A percentile compares a stretch with the other conserved stretches of the same genome.
These are phyloP conservation scores for Ophiostoma ulmi DNA, from an alignment of 2,329 filamentous ascomycete species.

Conservation along the genomic window DNA sequence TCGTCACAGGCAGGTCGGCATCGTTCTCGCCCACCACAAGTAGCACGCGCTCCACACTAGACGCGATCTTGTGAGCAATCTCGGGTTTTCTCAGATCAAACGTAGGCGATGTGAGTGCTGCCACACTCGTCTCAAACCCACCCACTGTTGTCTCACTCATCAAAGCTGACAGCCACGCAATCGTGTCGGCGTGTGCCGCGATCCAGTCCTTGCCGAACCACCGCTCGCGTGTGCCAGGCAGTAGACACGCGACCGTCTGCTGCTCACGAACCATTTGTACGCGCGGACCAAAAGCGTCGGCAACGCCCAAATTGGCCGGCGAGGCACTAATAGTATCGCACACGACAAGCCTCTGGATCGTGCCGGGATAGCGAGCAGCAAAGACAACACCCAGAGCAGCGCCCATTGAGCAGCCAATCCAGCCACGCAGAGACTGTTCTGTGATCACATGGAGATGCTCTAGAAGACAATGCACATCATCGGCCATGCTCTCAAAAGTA, in stretches of 20 bases:
- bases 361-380: slow-evolving; percentile 36
- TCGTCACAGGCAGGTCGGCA: slow-evolving; percentile 37
- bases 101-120: too few relatives aligned
- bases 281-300: slow-evolving; percentile 37
- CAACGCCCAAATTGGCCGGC: slow-evolving; percentile 34
- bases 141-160: slow-evolving; percentile 40
- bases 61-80: slow-evolving; percentile 32
- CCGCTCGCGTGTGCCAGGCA: slow-evolving; percentile 21
- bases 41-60: slow-evolving; percentile 36
- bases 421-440: slow-evolving; percentile 33
- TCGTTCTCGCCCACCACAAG: slow-evolving; percentile 42
- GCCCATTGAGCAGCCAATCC: slow-evolving; percentile 45
- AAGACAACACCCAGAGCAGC: slow-evolving; percentile 40
- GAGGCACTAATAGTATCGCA: slow-evolving; percentile 41
- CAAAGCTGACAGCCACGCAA: slow-evolving; percentile 23
- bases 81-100: too few relatives aligned
- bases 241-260: background rate
- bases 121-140: slow-evolving; percentile 37
- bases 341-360: slow-evolving; percentile 38
- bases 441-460: slow-evolving; percentile 24
- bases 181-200: slow-evolving; percentile 30
- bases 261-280: slow-evolving; percentile 34
- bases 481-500: slow-evolving; percentile 27
- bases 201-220: slow-evolving; percentile 38
- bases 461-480: slow-evolving; percentile 21